Conservation (phyloP, 768 basidiomycete genomes). For the Boletus vermiculosoides region DNA sequence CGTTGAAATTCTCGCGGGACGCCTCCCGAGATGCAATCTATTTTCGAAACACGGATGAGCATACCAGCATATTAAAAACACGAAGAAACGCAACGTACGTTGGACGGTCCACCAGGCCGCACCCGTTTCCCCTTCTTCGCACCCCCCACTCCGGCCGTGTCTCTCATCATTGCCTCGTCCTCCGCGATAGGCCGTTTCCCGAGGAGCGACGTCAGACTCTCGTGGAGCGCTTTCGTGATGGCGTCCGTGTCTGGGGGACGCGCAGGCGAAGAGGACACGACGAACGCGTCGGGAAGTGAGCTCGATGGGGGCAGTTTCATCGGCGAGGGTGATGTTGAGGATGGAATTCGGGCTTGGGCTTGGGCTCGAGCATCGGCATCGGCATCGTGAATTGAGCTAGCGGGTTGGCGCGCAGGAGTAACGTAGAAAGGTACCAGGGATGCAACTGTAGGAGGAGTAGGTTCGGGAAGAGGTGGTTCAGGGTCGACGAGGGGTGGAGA, state of each 20-base stretch:
- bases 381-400: constrained; percentile 14
- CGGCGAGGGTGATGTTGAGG: constrained; percentile 54
- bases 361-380: constrained; percentile 22
- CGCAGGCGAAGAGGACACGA: constrained; percentile 23
- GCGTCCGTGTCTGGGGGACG: constrained; percentile 44
- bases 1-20: constrained; percentile 30
- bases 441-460: not conserved
- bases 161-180: constrained; percentile 25
- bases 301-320: constrained; percentile 42
- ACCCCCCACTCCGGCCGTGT: constrained; percentile 6
- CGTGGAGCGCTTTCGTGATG: constrained; percentile 59
- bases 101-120: constrained; percentile 37
- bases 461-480: constrained; percentile 1
- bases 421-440: not conserved
- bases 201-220: constrained; percentile 64
- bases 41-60: not conserved
- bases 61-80: not conserved
- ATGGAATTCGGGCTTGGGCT: constrained; percentile 46
- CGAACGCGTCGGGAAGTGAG: constrained; percentile 14
- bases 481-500: constrained; percentile 21
- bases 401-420: not conserved
- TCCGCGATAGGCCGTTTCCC: constrained; percentile 61
- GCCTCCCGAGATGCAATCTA: constrained; percentile 37
- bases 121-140: constrained; percentile 36
- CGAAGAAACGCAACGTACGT: constrained; percentile 25